Percentiles rank a stretch among this genome's conserved stretches.
These are phyloP conservation scores for Nicotiana otophora DNA, from an alignment of 257 asterid species.

Conservation along the genomic window DNA sequence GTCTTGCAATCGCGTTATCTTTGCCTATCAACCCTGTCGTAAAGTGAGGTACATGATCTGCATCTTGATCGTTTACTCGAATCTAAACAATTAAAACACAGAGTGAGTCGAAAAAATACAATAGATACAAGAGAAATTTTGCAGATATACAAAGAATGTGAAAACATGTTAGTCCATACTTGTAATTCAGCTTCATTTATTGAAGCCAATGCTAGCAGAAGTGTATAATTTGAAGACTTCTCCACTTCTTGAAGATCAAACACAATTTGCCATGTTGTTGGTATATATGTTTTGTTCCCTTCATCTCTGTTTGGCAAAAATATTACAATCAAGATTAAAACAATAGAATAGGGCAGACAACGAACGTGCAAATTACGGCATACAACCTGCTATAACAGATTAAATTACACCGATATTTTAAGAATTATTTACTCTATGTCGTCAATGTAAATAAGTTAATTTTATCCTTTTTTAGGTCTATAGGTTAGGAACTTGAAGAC, in stretches of 20 bases:
- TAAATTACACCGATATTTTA: neutral
- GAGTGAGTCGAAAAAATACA: neutral
- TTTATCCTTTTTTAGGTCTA: too few relatives aligned
- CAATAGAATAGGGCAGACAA: neutral
- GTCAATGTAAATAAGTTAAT: too few relatives aligned
- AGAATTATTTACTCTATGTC: neutral
- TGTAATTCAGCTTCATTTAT: constrained; percentile 42
- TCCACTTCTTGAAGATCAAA: constrained; percentile 30
- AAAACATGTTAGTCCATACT: constrained; percentile 17
- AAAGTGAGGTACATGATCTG: constrained; percentile 9
- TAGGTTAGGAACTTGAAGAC: too few relatives aligned
- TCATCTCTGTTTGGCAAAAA: constrained; percentile 24
- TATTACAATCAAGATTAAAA: neutral
- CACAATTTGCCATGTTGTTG: constrained; percentile 59
- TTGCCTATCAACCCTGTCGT: constrained; percentile 36
- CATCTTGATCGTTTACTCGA: constrained; percentile 24
- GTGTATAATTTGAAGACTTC: constrained; percentile 40
- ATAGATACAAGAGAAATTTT: neutral
- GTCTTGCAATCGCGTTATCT: constrained; percentile 60
- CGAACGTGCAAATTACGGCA: too few relatives aligned
- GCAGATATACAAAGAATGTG: neutral
- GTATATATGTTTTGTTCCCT: constrained; percentile 13
- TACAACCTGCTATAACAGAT: neutral
- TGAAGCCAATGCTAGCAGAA: constrained; percentile 66
- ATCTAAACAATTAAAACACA: constrained; percentile 22